Evolutionary conservation across 2,329 filamentous ascomycete genomes (phyloP).

Genomic region (Colletotrichum eleusines): DNA sequence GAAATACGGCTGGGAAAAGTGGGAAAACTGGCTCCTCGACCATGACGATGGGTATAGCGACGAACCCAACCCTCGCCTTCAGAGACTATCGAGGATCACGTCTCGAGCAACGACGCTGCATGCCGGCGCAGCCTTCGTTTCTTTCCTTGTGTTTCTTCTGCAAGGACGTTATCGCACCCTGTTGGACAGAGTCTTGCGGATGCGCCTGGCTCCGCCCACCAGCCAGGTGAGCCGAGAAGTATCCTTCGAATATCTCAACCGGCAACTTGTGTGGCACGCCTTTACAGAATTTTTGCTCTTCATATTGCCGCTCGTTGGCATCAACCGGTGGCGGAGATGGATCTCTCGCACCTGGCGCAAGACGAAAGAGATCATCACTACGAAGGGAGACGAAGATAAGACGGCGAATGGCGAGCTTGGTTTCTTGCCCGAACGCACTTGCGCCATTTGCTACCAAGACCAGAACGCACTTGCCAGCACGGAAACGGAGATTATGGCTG

Average conservation of each 20-base stretch:
- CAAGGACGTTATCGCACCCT: constrained; percentile 93
- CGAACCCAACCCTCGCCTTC: constrained; percentile 66
- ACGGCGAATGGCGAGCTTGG: constrained; percentile 78
- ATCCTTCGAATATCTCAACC: constrained; percentile 96
- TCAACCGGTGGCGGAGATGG: constrained; percentile 93
- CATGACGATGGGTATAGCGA: constrained; percentile 79
- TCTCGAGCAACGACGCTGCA: constrained; percentile 78
- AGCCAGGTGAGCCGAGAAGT: constrained; percentile 91
- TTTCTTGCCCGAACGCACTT: constrained; percentile 93
- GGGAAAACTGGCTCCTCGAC: constrained; percentile 87
- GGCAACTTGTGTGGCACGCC: constrained; percentile 99
- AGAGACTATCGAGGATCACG: constrained; percentile 76
- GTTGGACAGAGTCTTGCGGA: constrained; percentile 84
- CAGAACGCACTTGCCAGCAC: constrained; percentile 80
- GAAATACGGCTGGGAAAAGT: constrained; percentile 90
- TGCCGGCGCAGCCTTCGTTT: constrained; percentile 83
- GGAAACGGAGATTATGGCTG: constrained; percentile 82
- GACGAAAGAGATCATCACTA: constrained; percentile 73
- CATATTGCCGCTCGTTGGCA: constrained; percentile 94
- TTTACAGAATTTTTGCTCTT: constrained; percentile 99
- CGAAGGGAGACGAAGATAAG: constrained; percentile 59
- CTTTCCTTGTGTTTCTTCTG: constrained; percentile 90
- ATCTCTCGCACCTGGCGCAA: constrained; percentile 88
- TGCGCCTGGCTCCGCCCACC: constrained; percentile 87
- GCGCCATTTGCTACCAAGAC: constrained; percentile 96